These are phyloP conservation scores for Agaricus blazei DNA, from an alignment of 768 basidiomycete species.

Conservation along the genomic window DNA sequence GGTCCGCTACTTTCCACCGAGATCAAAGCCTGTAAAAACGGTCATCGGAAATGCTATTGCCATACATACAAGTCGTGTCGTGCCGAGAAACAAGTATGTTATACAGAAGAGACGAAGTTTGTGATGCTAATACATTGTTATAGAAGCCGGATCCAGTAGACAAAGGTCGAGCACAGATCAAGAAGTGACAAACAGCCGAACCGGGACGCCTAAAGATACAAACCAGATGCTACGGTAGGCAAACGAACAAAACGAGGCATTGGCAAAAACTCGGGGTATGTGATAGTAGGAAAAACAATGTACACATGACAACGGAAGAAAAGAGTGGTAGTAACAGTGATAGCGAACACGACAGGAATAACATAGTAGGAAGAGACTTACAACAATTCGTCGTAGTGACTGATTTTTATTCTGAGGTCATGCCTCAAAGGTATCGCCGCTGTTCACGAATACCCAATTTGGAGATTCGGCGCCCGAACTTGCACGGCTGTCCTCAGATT, in stretches of 20 bases:
- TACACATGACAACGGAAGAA: neutral
- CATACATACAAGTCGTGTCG: too few relatives aligned
- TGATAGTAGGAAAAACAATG: too few relatives aligned
- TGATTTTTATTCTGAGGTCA: neutral
- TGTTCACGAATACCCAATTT: conserved; percentile 13
- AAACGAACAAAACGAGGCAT: neutral
- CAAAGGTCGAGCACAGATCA: neutral
- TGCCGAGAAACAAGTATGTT: neutral
- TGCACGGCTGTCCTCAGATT: conserved; percentile 2
- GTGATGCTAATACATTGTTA: neutral
- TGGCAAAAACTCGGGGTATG: neutral
- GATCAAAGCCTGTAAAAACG: too few relatives aligned
- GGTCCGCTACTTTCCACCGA: too few relatives aligned
- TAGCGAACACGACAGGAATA: too few relatives aligned
- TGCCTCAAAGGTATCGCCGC: neutral
- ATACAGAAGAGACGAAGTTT: neutral
- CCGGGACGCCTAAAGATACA: neutral
- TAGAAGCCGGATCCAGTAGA: too few relatives aligned
- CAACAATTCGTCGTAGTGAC: neutral
- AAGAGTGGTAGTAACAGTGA: too few relatives aligned
- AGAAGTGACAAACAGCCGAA: neutral
- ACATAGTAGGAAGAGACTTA: too few relatives aligned
- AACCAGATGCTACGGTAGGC: neutral
- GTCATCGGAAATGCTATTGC: too few relatives aligned
- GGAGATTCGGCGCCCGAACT: conserved; percentile 4